Base-by-base conservation (phyloP, 2,329 filamentous ascomycete genomes). In the Arthroderma uncinatum region DNA sequence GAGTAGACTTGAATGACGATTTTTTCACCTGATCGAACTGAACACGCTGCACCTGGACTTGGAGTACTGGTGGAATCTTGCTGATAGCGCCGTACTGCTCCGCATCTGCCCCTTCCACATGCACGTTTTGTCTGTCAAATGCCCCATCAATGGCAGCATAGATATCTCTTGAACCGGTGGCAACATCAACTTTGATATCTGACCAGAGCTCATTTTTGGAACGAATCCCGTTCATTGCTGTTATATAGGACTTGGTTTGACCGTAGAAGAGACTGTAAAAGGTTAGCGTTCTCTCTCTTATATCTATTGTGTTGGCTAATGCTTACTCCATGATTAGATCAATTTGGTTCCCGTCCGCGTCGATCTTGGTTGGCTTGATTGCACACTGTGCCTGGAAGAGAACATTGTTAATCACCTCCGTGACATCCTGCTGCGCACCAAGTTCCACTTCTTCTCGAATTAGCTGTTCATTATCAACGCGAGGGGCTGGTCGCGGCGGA, bases 391-490 rank as follows among this genome's bases (percentile, higher is more conserved):
- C 77, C 54, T 93, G 86, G 66, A 92, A 90, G 58, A 96, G 82
- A 25, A 95, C 87, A 65, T 92, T 93, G 58, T 89, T 89, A 74
- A 96, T 91, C 48, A 96, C 92, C 71, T 98, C 93, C 10, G 90
- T 90, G 3, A 96, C 92, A 71, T 98, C 93, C 72, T 98, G 91
- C 67, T 98, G 93, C 34, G 89, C 80, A 16, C 79, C 80, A 42
- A 80, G 75, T 63, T 83, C 77, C 4, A 82, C 76, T 56, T 79
- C 75, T 36, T 78, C 75, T 21, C 78, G 67, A 55, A 68, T 64
- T 54, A 70, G 68, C 56, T 69, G 69, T 58, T 70, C 63, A 4
- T 62, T 63, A 37, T 73, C 68, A 12, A 63, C 42, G 56, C 70
- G 64, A 3, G 68, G 59, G 42, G 70, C 64, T 60, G 78, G 73